phyloP scores from a whole-genome alignment of 768 basidiomycete genomes.

The Tylopilus rubrobrunneus region DNA sequence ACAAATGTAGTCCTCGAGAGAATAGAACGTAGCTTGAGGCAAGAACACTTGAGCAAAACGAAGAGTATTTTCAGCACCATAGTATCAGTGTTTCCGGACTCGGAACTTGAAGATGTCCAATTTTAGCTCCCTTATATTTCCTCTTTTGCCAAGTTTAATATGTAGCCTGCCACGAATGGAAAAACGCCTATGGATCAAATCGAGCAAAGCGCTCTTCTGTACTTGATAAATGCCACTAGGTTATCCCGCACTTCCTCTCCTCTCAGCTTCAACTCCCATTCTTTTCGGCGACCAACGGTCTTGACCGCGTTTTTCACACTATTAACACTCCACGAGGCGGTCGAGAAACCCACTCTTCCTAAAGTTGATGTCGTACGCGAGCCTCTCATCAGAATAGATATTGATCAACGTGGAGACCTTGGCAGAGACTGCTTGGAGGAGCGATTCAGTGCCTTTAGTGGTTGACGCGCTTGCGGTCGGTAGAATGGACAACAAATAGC shows the following conservation, averaged over 20 bases:
- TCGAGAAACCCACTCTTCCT: conserved; percentile 55
- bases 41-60: too few relatives aligned
- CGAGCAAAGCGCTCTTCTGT: conserved; percentile 44
- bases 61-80: too few relatives aligned
- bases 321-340: conserved; percentile 54
- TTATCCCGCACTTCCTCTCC: conserved; percentile 80
- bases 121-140: neutral
- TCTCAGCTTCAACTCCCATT: conserved; percentile 57
- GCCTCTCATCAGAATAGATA: conserved; percentile 85
- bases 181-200: too few relatives aligned
- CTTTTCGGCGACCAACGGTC: conserved; percentile 62
- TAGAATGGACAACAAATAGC: conserved; percentile 63
- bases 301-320: conserved; percentile 59
- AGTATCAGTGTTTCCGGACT: too few relatives aligned
- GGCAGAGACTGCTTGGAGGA: conserved; percentile 76
- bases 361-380: conserved; percentile 81
- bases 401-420: conserved; percentile 85
- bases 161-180: too few relatives aligned
- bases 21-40: too few relatives aligned
- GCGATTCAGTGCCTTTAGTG: conserved; percentile 55
- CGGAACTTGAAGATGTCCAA: too few relatives aligned
- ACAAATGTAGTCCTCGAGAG: too few relatives aligned
- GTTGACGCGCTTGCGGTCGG: conserved; percentile 40
- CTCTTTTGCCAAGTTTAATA: neutral
- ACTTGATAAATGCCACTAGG: conserved; percentile 69